Evolutionary conservation across 2,329 filamentous ascomycete species (phyloP).

Genomic region (Calonectria fujianensis): DNA sequence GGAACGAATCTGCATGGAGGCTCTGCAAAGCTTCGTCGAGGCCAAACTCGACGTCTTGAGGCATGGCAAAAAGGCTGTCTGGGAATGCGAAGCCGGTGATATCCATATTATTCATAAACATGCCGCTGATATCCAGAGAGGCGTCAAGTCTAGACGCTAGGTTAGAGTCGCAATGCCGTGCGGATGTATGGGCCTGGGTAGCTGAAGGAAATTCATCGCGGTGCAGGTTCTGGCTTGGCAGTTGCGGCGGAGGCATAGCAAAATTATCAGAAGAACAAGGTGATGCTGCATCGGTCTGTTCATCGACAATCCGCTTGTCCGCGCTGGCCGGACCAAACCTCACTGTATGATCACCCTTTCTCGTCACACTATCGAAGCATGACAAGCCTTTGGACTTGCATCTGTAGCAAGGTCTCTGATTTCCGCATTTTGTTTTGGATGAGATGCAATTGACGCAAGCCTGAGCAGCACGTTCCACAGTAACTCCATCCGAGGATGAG

Average conservation of each 20-base stretch:
- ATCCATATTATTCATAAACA: background rate
- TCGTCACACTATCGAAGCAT: background rate
- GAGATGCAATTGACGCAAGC: slow-evolving; percentile 9
- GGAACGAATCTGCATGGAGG: background rate
- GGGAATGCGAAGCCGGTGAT: background rate
- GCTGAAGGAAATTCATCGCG: too few relatives aligned
- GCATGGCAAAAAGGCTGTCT: background rate
- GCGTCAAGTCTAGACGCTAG: background rate
- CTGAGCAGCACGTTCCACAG: slow-evolving; percentile 9
- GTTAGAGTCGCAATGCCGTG: background rate
- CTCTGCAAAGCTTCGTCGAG: background rate
- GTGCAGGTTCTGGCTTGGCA: too few relatives aligned
- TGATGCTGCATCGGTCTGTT: background rate
- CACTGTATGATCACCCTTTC: background rate
- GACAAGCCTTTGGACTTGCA: background rate
- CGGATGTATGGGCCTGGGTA: background rate
- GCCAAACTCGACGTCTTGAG: background rate
- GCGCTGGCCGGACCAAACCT: background rate
- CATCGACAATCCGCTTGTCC: too few relatives aligned
- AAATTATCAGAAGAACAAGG: background rate
- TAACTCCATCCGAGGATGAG: background rate
- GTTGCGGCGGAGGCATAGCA: background rate
- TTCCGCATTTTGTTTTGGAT: slow-evolving; percentile 7
- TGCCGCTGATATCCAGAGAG: background rate
- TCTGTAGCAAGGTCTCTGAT: slow-evolving; percentile 5